phyloP scores from a whole-genome alignment of 2,329 filamentous ascomycete genomes.

The Thermothelomyces thermophilus region DNA sequence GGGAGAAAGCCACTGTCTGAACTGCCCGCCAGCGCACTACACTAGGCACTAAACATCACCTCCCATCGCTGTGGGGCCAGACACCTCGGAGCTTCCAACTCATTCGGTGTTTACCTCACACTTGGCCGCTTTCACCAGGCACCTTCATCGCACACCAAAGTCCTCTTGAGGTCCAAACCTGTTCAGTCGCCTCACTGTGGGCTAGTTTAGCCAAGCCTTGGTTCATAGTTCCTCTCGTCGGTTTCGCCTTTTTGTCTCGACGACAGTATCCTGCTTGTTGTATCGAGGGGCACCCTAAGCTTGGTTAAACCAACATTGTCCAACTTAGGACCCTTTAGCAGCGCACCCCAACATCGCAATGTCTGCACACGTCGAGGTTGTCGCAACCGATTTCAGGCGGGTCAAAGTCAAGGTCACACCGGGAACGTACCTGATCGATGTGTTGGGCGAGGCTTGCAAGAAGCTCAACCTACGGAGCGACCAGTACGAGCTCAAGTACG shows the following conservation, averaged over 20 bases:
- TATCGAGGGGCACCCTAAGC: no score
- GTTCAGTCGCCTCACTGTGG: not conserved
- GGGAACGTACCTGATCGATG: constrained; percentile 72
- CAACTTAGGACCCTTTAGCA: not conserved
- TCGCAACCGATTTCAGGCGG: constrained; percentile 71
- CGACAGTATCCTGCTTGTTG: no score
- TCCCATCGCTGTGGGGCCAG: not conserved
- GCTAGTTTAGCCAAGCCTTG: not conserved
- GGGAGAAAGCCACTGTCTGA: no score
- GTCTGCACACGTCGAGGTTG: constrained; percentile 83
- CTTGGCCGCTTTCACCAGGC: not conserved
- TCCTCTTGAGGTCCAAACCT: not conserved
- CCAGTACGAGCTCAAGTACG: constrained; percentile 75
- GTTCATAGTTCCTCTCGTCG: not conserved
- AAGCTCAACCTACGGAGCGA: constrained; percentile 69
- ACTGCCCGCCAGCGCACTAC: no score
- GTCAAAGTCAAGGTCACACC: constrained; percentile 78
- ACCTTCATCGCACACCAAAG: no score
- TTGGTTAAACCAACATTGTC: not conserved
- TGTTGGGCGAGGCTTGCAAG: constrained; percentile 79
- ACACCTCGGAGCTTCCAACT: not conserved
- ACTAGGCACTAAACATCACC: no score
- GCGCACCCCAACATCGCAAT: constrained; percentile 42
- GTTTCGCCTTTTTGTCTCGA: no score
- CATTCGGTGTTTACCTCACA: no score